Conservation (phyloP, 768 basidiomycete genomes). For the Boletus rubescentipes region DNA sequence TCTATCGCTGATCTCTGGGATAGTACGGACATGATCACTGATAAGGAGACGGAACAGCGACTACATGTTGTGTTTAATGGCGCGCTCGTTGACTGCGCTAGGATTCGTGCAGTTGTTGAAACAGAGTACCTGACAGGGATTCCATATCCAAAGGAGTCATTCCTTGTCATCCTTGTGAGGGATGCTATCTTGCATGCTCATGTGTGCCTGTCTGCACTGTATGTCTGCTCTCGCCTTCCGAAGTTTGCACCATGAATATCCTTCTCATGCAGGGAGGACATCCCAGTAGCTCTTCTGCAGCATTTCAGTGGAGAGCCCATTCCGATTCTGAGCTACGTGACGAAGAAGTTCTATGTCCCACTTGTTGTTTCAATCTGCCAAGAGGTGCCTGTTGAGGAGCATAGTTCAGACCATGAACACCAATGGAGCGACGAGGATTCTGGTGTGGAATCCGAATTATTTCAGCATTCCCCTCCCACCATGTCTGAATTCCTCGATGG, state of each 20-base stretch:
- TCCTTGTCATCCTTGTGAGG: conserved; percentile 6
- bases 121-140: neutral
- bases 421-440: neutral
- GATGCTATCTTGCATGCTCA: neutral
- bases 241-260: neutral
- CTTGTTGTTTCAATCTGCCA: conserved; percentile 1
- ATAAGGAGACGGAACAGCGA: neutral
- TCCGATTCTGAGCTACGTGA: conserved; percentile 2
- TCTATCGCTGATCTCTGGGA: conserved; percentile 1
- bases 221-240: neutral
- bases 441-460: neutral
- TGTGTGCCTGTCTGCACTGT: neutral
- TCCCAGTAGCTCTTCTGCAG: conserved; percentile 4
- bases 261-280: neutral
- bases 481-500: conserved; percentile 4
- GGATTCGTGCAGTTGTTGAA: conserved; percentile 3
- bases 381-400: neutral
- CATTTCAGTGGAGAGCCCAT: conserved; percentile 4
- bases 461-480: neutral
- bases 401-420: neutral
- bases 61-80: neutral
- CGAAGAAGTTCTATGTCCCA: neutral
- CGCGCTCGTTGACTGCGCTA: conserved; percentile 3
- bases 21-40: neutral
- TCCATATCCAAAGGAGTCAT: conserved; percentile 3